Conservation (phyloP, 768 basidiomycete genomes). For the Roridomyces roridus region DNA sequence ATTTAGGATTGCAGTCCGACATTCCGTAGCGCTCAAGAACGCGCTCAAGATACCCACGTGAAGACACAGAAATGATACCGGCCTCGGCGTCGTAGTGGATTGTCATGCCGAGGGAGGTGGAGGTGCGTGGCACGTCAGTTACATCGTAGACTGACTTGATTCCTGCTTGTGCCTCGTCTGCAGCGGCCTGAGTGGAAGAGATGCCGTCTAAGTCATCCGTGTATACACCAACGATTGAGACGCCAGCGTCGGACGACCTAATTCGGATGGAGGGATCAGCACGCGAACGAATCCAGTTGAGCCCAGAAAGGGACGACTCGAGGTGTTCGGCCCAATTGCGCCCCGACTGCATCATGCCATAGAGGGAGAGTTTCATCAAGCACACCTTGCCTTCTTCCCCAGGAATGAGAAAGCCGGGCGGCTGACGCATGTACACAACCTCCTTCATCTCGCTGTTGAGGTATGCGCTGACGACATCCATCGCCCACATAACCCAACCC, state of each 20-base stretch:
- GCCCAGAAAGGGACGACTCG: no score
- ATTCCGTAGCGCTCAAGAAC: conserved; percentile 27
- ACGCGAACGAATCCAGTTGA: no score
- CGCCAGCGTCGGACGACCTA: no score
- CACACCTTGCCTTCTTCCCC: conserved; percentile 1
- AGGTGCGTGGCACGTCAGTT: conserved; percentile 27
- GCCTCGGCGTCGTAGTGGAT: conserved; percentile 18
- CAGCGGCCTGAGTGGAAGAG: conserved; percentile 3
- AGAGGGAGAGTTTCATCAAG: no score
- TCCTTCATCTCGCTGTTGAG: conserved; percentile 33
- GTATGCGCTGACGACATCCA: conserved; percentile 41
- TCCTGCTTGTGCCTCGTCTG: conserved; percentile 12
- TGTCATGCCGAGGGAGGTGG: conserved; percentile 26
- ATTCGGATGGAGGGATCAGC: no score
- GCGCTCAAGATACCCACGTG: no score
- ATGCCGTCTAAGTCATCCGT: no score
- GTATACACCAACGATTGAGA: no score
- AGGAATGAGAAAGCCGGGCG: conserved; percentile 26
- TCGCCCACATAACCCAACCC: conserved; percentile 34
- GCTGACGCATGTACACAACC: conserved; percentile 42
- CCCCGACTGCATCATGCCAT: no score
- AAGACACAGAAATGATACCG: conserved; percentile 26
- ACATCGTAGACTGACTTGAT: conserved; percentile 25
- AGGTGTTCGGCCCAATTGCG: no score
- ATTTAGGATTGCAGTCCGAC: conserved; percentile 29